Conservation (phyloP, 108 stramenopile genomes). For the Conticribra guillardii region DNA sequence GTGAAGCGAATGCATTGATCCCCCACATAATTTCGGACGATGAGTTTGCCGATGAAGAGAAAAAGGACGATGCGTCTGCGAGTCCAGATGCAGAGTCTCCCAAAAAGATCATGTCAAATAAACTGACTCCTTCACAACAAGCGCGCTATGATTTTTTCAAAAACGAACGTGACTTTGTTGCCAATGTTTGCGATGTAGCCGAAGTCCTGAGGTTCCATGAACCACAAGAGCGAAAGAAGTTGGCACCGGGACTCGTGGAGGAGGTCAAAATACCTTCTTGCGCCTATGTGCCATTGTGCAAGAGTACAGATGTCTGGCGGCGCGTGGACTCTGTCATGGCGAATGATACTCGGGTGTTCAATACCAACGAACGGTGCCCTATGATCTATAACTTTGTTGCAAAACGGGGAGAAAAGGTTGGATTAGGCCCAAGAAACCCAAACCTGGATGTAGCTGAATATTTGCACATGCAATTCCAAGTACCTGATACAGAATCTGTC, state of each 20-base stretch:
- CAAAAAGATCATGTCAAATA: slow-evolving; percentile 47
- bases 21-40: slow-evolving; percentile 59
- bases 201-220: slow-evolving; percentile 95
- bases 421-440: slow-evolving; percentile 58
- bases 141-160: slow-evolving; percentile 92
- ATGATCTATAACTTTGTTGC: slow-evolving; percentile 93
- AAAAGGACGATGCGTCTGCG: slow-evolving; percentile 16
- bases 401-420: slow-evolving; percentile 70
- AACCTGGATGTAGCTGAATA: slow-evolving; percentile 95
- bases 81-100: slow-evolving; percentile 27
- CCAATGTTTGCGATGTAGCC: slow-evolving; percentile 89
- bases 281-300: slow-evolving; percentile 92
- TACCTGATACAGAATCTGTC: slow-evolving; percentile 48
- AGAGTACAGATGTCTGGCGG: slow-evolving; percentile 90
- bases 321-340: slow-evolving; percentile 77
- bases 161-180: slow-evolving; percentile 91
- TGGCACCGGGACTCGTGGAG: slow-evolving; percentile 74
- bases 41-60: slow-evolving; percentile 55
- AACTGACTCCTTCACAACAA: slow-evolving; percentile 74
- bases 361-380: slow-evolving; percentile 96
- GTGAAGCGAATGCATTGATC: slow-evolving; percentile 70
- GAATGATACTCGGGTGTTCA: slow-evolving; percentile 92
- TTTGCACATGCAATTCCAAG: slow-evolving; percentile 86
- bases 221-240: slow-evolving; percentile 74
- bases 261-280: slow-evolving; percentile 79